Evolutionary conservation across 129 eudicot genomes (phyloP), one percentile per base, ranked within the genome.

Genomic region (Escallonia rubra): DNA sequence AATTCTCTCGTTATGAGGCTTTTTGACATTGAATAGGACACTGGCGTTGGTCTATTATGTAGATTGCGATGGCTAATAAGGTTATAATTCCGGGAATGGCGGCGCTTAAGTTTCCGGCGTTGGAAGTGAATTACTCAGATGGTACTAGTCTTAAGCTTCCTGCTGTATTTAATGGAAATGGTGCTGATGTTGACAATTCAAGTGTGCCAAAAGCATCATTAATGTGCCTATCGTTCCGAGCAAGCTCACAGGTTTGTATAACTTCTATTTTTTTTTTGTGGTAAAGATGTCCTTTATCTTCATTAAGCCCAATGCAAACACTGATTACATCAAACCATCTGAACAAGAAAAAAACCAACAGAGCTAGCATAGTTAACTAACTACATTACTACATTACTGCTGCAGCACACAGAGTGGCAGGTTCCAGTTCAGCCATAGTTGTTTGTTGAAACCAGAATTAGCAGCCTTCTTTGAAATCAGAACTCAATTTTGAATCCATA

Each of bases 151-250:
- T 82, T 66, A 84, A 77, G 83, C 85, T 94, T 46, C 99, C 99
- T 3, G 47, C 83, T 49, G 78, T 77, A 10, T 68, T 63, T 61
- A 68, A 56, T 65, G 86, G 80, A n/a, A 69, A 70, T 42, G 82
- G 65, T 6, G 56, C 53, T 44, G 82, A 72, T 51, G 69, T 62
- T 4, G 9, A 52, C 72, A 77, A 73, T 63, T 13, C 63, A 67
- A 72, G 70, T 76, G 50, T 64, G 15, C 90, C 96, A 0, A 84
- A 86, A 66, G 95, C 81, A 38, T 78, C 96, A 8, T 66, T 89
- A 57, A 51, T 94, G 75, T 86, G 99, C 76, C 86, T 94, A 43
- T 82, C 97, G 0, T 94, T 94, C 58, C 93, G 96, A 44, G 95
- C 93, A 61, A 81, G 83, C 71, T 89, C 99, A 48, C 99, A 82